These are phyloP conservation scores for Rubus idaeus DNA, from an alignment of 306 rosid genomes.

Conservation along the genomic window DNA sequence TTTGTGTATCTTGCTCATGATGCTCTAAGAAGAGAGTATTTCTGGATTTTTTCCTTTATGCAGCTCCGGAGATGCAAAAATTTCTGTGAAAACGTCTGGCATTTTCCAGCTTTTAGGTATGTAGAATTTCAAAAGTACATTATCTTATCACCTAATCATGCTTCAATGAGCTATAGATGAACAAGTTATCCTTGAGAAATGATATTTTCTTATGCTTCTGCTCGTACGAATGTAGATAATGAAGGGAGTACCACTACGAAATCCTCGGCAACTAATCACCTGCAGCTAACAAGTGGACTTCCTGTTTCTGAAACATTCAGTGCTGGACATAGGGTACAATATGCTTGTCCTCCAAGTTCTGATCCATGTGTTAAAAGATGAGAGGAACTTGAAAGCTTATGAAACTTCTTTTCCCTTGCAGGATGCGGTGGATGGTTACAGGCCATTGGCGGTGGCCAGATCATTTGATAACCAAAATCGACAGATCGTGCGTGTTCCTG, in stretches of 20 bases:
- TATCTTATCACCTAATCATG: conserved; percentile 13
- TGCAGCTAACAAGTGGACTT: conserved; percentile 52
- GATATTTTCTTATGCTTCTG: conserved; percentile 17
- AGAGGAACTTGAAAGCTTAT: conserved; percentile 22
- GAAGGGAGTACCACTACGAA: conserved; percentile 42
- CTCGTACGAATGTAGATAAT: conserved; percentile 51
- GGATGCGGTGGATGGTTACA: conserved; percentile 63
- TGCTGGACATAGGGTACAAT: conserved; percentile 47
- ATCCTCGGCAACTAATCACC: conserved; percentile 40
- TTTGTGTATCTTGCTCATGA: not conserved
- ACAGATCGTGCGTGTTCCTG: conserved; percentile 45
- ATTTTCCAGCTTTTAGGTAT: conserved; percentile 77
- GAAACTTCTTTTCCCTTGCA: conserved; percentile 25
- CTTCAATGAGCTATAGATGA: conserved; percentile 8
- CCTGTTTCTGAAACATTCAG: conserved; percentile 46
- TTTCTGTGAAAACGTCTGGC: conserved; percentile 54
- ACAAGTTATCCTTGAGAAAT: conserved; percentile 11
- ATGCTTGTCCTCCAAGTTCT: not conserved
- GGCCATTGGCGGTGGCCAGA: conserved; percentile 50
- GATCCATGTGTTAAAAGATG: not conserved
- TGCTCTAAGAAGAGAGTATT: not conserved
- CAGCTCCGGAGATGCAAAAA: conserved; percentile 49
- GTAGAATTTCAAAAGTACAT: conserved; percentile 25
- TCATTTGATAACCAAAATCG: conserved; percentile 64
- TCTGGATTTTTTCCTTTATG: conserved; percentile 23